Evolutionary conservation across 768 basidiomycete genomes (phyloP).

Genomic region (Boletus vinaceobasis): DNA sequence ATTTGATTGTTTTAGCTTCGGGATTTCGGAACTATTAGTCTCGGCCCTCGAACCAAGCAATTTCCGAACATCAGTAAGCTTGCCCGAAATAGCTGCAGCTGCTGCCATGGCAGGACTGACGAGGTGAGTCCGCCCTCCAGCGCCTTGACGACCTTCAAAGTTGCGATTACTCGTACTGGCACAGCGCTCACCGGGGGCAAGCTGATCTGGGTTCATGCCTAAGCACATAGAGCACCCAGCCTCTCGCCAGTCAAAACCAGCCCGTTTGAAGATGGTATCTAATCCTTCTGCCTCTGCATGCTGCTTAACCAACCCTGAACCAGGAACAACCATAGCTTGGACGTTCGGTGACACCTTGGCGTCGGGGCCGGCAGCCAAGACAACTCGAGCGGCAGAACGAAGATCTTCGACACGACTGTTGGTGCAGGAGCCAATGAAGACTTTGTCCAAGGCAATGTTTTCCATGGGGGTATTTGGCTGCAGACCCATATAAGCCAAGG

Average conservation of each 20-base stretch:
- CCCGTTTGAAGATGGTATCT: conserved; percentile 81
- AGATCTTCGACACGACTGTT: conserved; percentile 93
- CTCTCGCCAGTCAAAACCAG: conserved; percentile 94
- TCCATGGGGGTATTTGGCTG: conserved; percentile 74
- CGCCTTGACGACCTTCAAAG: conserved; percentile 88
- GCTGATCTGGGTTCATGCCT: conserved; percentile 93
- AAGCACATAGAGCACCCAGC: conserved; percentile 96
- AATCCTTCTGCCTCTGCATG: conserved; percentile 90
- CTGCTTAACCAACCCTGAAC: conserved; percentile 85
- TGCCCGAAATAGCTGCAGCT: conserved; percentile 83
- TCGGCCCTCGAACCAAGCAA: conserved; percentile 50
- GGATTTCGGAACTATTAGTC: conserved; percentile 37
- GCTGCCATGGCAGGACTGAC: conserved; percentile 92
- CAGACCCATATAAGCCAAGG: conserved; percentile 86
- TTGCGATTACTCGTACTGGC: conserved; percentile 93
- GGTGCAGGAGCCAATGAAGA: conserved; percentile 93
- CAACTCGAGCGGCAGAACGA: conserved; percentile 68
- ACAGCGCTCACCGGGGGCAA: conserved; percentile 78
- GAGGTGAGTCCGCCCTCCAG: conserved; percentile 86
- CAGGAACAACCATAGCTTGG: conserved; percentile 89
- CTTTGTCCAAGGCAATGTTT: conserved; percentile 78
- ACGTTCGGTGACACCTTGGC: conserved; percentile 72
- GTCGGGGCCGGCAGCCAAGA: conserved; percentile 68
- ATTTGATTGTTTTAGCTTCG: conserved; percentile 66
- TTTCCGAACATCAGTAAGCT: conserved; percentile 81